Percentiles rank a stretch among this genome's conserved stretches.
Evolutionary conservation across 331 rosid species (phyloP).

Genomic region (Malus hybrid): DNA sequence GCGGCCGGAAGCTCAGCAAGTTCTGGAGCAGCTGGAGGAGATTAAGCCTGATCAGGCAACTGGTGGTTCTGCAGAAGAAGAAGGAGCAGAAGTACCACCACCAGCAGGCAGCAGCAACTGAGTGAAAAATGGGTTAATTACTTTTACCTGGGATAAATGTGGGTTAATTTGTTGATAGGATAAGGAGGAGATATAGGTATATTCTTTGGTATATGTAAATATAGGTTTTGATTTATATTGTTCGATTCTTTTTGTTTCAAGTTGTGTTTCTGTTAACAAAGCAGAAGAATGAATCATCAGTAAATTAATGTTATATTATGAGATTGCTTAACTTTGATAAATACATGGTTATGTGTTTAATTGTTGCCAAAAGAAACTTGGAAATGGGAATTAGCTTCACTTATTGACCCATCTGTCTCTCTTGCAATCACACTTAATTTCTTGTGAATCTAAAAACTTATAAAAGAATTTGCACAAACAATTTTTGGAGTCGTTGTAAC

Average conservation of each 20-base stretch:
- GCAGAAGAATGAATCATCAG: background rate
- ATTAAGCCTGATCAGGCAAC: constrained; percentile 46
- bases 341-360: no score
- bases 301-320: background rate
- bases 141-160: background rate
- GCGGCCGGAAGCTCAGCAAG: constrained; percentile 71
- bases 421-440: background rate
- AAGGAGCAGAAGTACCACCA: background rate
- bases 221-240: background rate
- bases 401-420: background rate
- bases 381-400: background rate
- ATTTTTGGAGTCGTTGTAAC: no score
- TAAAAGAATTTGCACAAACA: no score
- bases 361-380: no score
- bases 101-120: constrained; percentile 26
- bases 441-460: background rate
- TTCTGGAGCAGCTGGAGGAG: constrained; percentile 73
- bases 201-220: constrained; percentile 16
- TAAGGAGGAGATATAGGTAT: background rate
- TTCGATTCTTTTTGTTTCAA: constrained; percentile 19
- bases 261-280: constrained; percentile 9
- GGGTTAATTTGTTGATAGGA: background rate
- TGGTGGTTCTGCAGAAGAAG: constrained; percentile 38
- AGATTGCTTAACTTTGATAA: background rate
- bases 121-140: constrained; percentile 16